These are phyloP conservation scores for Cucumis cinereus DNA, from an alignment of 306 rosid genomes.

Conservation along the genomic window DNA sequence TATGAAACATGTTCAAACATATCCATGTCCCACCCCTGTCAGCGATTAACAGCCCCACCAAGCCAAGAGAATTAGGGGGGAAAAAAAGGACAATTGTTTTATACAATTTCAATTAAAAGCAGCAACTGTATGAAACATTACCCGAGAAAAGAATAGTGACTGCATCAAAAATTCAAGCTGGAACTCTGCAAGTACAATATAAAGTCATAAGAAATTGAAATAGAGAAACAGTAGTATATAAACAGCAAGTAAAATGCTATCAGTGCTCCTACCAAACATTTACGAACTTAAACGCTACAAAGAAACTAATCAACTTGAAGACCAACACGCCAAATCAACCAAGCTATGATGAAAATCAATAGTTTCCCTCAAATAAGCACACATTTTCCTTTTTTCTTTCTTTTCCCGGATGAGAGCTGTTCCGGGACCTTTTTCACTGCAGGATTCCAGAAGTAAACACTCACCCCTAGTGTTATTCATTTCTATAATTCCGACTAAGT, in stretches of 20 bases:
- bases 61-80: neutral
- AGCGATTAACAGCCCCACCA: neutral
- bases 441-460: too few relatives aligned
- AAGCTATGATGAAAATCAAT: neutral
- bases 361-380: neutral
- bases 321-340: neutral
- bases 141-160: conserved; percentile 88
- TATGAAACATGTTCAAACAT: neutral
- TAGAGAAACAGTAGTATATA: neutral
- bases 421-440: too few relatives aligned
- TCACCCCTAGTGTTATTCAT: too few relatives aligned
- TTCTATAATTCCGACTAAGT: too few relatives aligned
- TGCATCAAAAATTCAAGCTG: conserved; percentile 90
- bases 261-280: neutral
- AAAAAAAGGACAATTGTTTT: neutral
- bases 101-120: conserved; percentile 2
- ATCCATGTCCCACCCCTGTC: neutral
- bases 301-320: neutral
- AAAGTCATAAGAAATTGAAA: conserved; percentile 16
- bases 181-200: conserved; percentile 55
- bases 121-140: conserved; percentile 14
- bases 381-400: too few relatives aligned
- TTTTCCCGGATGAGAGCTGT: too few relatives aligned
- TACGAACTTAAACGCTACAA: neutral
- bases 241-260: neutral